Percentiles rank a stretch among this genome's conserved stretches.
These are phyloP conservation scores for Penicillium pulvis DNA, from an alignment of 495 filamentous ascomycete species.

Conservation along the genomic window DNA sequence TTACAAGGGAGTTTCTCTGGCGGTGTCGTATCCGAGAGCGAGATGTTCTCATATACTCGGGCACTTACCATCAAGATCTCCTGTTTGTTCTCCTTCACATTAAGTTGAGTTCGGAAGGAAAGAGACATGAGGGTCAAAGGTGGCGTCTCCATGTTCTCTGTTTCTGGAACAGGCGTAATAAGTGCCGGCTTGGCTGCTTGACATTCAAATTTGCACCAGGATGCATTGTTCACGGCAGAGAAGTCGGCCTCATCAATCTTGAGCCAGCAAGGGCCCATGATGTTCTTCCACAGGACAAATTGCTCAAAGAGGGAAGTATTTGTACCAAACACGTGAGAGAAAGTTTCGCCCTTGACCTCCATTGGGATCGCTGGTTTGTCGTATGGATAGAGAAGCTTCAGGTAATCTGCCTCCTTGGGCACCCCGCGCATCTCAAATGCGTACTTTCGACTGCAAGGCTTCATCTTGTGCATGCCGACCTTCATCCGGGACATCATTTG, in stretches of 20 bases:
- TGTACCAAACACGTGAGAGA: slow-evolving; percentile 90
- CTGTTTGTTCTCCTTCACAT: slow-evolving; percentile 92
- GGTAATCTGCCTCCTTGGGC: slow-evolving; percentile 84
- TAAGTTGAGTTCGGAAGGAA: slow-evolving; percentile 82
- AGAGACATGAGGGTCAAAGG: slow-evolving; percentile 94
- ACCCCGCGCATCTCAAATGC: slow-evolving; percentile 90
- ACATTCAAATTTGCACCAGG: slow-evolving; percentile 95
- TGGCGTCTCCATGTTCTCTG: slow-evolving; percentile 76
- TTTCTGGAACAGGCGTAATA: slow-evolving; percentile 68
- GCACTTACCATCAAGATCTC: slow-evolving; percentile 91
- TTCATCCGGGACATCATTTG: slow-evolving; percentile 78
- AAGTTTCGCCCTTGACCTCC: slow-evolving; percentile 80
- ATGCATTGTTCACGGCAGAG: slow-evolving; percentile 81
- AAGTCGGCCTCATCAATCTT: slow-evolving; percentile 85
- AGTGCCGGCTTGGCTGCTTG: slow-evolving; percentile 73
- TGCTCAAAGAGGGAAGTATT: slow-evolving; percentile 96
- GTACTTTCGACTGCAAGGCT: slow-evolving; percentile 85
- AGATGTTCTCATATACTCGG: slow-evolving; percentile 88
- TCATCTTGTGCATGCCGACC: slow-evolving; percentile 91
- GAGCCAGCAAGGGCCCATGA: slow-evolving; percentile 98
- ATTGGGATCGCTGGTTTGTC: slow-evolving; percentile 69
- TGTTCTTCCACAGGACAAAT: slow-evolving; percentile 96
- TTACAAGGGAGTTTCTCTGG: slow-evolving; percentile 86
- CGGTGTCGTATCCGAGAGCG: slow-evolving; percentile 81
- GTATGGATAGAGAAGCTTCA: slow-evolving; percentile 94